phyloP scores from a whole-genome alignment of 75 land plant genomes.

The Chamaecyparis obtusa region DNA sequence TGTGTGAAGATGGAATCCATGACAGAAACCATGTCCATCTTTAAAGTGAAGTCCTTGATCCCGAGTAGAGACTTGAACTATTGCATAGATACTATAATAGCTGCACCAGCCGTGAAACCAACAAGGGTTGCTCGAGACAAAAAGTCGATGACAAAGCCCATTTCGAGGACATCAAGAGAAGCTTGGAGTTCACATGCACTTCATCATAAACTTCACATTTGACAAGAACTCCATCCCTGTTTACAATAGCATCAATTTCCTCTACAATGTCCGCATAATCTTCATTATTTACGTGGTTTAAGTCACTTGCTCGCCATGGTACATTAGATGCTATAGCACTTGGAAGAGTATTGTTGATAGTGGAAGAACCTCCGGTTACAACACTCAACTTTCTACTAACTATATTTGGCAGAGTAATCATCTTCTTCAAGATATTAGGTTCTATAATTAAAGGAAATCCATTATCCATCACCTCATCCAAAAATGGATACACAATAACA shows the following conservation, averaged over 20 bases:
- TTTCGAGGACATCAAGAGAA: no score
- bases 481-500: conserved; percentile 94
- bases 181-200: conserved; percentile 78
- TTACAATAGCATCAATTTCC: conserved; percentile 85
- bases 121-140: no score
- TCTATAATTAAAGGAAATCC: conserved; percentile 97
- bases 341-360: conserved; percentile 75
- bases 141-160: no score
- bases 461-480: conserved; percentile 99
- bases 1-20: no score
- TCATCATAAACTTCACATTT: conserved; percentile 95
- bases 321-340: conserved; percentile 78
- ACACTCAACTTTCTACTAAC: conserved; percentile 91
- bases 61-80: no score
- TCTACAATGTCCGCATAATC: conserved; percentile 91
- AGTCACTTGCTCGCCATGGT: conserved; percentile 81
- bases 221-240: conserved; percentile 79
- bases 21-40: no score
- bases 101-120: no score
- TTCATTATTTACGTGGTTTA: conserved; percentile 85
- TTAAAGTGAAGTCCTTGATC: no score
- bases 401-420: conserved; percentile 89
- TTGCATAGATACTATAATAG: no score
- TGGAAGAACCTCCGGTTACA: conserved; percentile 83
- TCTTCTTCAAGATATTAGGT: conserved; percentile 83